Evolutionary conservation across 1,284 basidiomycete species (phyloP), one percentile per base, ranked within the genome.

Genomic region (Ustilago curta): DNA sequence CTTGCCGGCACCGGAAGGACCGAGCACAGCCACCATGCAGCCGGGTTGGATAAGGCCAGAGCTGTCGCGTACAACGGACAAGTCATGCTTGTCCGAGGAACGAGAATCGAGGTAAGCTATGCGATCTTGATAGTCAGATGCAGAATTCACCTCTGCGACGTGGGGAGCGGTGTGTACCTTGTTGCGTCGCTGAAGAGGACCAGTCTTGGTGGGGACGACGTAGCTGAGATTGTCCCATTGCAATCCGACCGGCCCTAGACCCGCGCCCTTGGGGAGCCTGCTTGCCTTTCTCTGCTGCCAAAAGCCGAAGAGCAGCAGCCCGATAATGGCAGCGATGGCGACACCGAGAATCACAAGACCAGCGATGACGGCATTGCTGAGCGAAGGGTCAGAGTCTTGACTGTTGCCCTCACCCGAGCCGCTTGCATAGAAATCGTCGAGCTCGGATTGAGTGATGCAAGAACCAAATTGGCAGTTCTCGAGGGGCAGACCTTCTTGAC

Each of bases 1-100:
- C 59, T 81, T 81, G 32, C 79, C 79, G 7, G 79, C 79, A 25
- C 79, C 79, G 8, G 65, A 70, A 25, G 80, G 71, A 16, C 80
- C 80, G 1, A 81, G 75, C 16, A 81, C 60, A 18, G 76, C 74
- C 3, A 76, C 64, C 65, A 82, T 79, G 21, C 44, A 42, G 4
- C 80, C 80, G 1, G 80, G 74, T 2, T 70, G 60, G 37, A 73
- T 72, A 16, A 56, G 43, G 8, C 76, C 78, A 0, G 70, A 78
- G 59, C 58, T 70, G 53, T 62, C 50, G 29, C 49, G 58, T 3
- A 70, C 49, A 7, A 70, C 58, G 14, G 58, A 5, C 23, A 70
- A 50, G 12, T 49, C 40, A 3, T 39, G 29, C 9, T 50, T 27
- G 9, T 19, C 18, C 2, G 53, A 25, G 9, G 59, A 44, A 31